Evolutionary conservation across 2,329 filamentous ascomycete species (phyloP).

Genomic region (Pseudocercospora fuligena): DNA sequence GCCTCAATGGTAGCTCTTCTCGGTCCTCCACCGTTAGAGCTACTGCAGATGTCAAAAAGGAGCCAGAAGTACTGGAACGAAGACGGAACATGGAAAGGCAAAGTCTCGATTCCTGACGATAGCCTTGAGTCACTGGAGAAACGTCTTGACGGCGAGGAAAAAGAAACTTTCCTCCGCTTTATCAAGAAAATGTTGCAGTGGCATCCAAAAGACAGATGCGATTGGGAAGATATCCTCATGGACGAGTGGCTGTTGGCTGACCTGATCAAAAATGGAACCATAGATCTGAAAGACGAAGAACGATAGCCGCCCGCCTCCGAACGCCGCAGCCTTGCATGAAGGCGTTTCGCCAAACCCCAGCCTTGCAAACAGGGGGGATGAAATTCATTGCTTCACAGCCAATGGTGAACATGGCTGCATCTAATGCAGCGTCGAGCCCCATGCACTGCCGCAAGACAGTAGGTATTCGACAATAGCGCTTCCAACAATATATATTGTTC

Average conservation of each 20-base stretch:
- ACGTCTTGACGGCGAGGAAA: constrained; percentile 31
- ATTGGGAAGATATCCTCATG: constrained; percentile 30
- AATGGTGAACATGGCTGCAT: no score
- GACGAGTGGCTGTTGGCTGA: constrained; percentile 36
- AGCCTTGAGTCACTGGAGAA: constrained; percentile 35
- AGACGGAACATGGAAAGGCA: constrained; percentile 38
- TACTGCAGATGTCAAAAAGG: constrained; percentile 28
- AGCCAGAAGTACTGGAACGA: constrained; percentile 10
- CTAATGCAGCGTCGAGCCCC: no score
- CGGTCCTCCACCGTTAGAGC: constrained; percentile 35
- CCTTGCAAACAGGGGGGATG: no score
- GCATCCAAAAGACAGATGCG: constrained; percentile 41
- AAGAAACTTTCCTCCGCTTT: constrained; percentile 39
- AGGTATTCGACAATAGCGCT: no score
- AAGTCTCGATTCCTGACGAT: constrained; percentile 37
- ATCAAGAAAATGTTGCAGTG: constrained; percentile 44
- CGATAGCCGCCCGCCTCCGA: no score
- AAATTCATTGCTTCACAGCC: no score
- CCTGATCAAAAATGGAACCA: constrained; percentile 30
- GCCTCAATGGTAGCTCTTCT: constrained; percentile 37
- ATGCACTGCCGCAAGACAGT: no score
- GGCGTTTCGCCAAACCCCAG: no score
- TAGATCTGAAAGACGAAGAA: constrained; percentile 12
- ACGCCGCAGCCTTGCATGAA: no score
- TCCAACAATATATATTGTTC: no score